Base-by-base conservation (phyloP, 768 basidiomycete species). In the Punctularia strigosozonata region DNA sequence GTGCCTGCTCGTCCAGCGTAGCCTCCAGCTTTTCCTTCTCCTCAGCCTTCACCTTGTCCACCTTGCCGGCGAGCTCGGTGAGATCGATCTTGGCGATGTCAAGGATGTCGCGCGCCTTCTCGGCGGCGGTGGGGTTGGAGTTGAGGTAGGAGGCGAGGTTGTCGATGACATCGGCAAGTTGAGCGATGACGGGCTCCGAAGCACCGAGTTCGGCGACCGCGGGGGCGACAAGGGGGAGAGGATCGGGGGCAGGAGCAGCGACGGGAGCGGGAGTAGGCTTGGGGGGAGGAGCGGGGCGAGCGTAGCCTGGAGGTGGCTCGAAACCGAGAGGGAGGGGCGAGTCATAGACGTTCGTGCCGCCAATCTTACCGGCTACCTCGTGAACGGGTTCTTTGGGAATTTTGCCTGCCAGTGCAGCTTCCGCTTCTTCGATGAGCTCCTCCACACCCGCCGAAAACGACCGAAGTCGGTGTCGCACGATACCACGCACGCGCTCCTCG, bases 161-260 rank as follows among this genome's bases (percentile, higher is more conserved):
- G 62, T 98, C 95, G 50, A 98, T 97, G 24, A 89, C 91, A 3
- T 75, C 69, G 6, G 91, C 94, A 7, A 99, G 80, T 51, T 97
- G 88, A 4, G 78, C 69, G 45, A 99, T 82, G 49, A 95, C 78
- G n/a, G 92, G 92, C 53, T 98, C 94, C 6, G 84, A 81, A 13
- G 69, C 61, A 38, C 65, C 62, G 33, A 88, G 65, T 42, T 80
- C 78, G 22, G 76, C 69, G 32, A 99, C 76, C 15, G 72, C 71
- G 1, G 91, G 89, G 1, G 86, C 82, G 43, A 97, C 65, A 17
- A 87, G 73, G 32, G 91, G 89, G 7, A 97, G 70, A 1, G 60
- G 56, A n/a, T 52, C 53, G 42, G 62, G 50, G 26, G 55, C 55
- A 12, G 43, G 15, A 43, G 60, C 24, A 43, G 39, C 31, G 5